Evolutionary conservation across 352 stramenopile species (phyloP).

Genomic region (Phytophthora tentaculata): DNA sequence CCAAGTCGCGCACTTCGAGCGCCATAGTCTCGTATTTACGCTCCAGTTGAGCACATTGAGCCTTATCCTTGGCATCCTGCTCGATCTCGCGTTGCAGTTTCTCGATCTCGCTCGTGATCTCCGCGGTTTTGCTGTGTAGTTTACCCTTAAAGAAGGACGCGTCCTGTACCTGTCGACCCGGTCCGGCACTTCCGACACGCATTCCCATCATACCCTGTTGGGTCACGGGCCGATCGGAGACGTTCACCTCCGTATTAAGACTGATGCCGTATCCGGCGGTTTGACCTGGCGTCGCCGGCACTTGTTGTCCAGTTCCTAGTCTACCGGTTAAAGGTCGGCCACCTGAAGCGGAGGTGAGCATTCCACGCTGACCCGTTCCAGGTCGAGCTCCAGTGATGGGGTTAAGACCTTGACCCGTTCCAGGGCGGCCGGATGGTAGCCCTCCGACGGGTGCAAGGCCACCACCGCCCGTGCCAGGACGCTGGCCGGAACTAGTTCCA

Average conservation of each 20-base stretch:
- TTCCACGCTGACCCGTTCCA: slow-evolving; percentile 58
- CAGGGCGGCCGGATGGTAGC: slow-evolving; percentile 44
- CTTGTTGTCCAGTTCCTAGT: slow-evolving; percentile 58
- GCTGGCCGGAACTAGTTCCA: slow-evolving; percentile 63
- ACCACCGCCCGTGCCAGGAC: slow-evolving; percentile 60
- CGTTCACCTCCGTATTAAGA: slow-evolving; percentile 91
- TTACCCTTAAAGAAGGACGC: slow-evolving; percentile 91
- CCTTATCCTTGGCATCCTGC: slow-evolving; percentile 88
- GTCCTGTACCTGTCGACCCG: slow-evolving; percentile 87
- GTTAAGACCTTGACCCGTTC: slow-evolving; percentile 67
- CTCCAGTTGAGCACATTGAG: slow-evolving; percentile 88
- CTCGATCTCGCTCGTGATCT: slow-evolving; percentile 86
- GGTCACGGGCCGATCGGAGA: slow-evolving; percentile 92
- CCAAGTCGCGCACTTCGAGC: slow-evolving; percentile 79
- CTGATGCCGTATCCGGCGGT: slow-evolving; percentile 77
- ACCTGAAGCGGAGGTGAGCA: slow-evolving; percentile 54
- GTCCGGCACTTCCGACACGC: slow-evolving; percentile 72
- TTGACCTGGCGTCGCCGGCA: slow-evolving; percentile 66
- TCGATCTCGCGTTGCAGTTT: slow-evolving; percentile 86
- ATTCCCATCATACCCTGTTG: slow-evolving; percentile 94
- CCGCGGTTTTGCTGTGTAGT: slow-evolving; percentile 90
- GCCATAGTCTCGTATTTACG: slow-evolving; percentile 79
- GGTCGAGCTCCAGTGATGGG: slow-evolving; percentile 60
- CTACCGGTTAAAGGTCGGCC: slow-evolving; percentile 61
- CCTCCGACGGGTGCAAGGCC: slow-evolving; percentile 31